Evolutionary conservation across 345 rosid genomes (phyloP).

Genomic region (Lenwebbia sp.): DNA sequence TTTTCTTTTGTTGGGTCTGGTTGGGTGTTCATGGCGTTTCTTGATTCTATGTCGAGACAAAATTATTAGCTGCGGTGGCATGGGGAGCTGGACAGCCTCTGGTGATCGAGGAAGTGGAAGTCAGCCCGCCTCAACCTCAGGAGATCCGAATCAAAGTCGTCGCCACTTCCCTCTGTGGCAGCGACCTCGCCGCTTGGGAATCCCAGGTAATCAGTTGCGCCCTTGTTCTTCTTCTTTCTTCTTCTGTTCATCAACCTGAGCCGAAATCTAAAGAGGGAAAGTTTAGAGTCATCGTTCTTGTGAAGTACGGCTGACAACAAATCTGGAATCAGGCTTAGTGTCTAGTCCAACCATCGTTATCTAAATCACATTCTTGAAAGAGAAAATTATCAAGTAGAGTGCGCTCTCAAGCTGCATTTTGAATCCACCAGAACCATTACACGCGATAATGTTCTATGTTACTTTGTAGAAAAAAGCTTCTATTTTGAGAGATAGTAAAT

Average conservation of each 20-base stretch:
- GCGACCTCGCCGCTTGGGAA: slow-evolving; percentile 80
- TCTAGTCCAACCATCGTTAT: not conserved
- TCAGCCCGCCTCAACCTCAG: slow-evolving; percentile 59
- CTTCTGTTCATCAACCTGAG: not conserved
- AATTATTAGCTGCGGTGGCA: slow-evolving; percentile 67
- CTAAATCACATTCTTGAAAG: not conserved
- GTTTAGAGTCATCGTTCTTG: not conserved
- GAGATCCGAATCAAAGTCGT: slow-evolving; percentile 87
- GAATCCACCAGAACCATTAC: not conserved
- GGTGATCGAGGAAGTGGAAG: slow-evolving; percentile 82
- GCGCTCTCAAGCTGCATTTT: not conserved
- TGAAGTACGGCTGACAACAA: not conserved
- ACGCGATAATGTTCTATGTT: not conserved
- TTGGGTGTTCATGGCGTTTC: not conserved
- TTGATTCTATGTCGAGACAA: not conserved
- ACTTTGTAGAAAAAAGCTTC: not conserved
- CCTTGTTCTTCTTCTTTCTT: not conserved
- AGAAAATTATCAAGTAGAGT: not conserved
- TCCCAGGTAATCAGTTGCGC: slow-evolving; percentile 33
- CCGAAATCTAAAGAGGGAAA: not conserved
- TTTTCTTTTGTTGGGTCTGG: not conserved
- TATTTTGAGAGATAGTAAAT: not conserved
- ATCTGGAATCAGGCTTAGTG: not conserved
- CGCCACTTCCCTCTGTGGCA: slow-evolving; percentile 83
- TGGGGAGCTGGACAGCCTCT: slow-evolving; percentile 76